A percentile compares a stretch with the other conserved stretches of the same genome.
These are phyloP conservation scores for Arachnopeziza araneosa DNA, from an alignment of 2,329 filamentous ascomycete genomes.

Conservation along the genomic window DNA sequence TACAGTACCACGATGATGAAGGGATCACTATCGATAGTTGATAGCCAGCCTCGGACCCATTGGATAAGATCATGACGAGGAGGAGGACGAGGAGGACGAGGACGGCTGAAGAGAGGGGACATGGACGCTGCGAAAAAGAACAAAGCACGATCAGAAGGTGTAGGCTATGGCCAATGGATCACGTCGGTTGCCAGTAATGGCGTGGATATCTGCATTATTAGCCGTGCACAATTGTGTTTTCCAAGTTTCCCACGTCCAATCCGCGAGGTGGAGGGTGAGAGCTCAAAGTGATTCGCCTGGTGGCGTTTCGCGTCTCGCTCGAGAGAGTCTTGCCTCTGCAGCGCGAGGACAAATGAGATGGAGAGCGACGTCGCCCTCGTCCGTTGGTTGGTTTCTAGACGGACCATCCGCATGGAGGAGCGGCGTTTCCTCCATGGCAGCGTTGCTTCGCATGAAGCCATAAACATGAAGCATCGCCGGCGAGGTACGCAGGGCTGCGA, in stretches of 20 bases:
- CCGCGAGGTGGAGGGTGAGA: slow-evolving; percentile 17
- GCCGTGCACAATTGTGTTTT: slow-evolving; percentile 13
- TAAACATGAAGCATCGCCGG: slow-evolving; percentile 9
- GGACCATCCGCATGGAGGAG: slow-evolving; percentile 17
- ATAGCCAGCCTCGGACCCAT: slow-evolving; percentile 6
- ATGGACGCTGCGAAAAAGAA: neutral
- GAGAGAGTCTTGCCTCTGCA: slow-evolving; percentile 7
- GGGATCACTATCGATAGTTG: slow-evolving; percentile 10
- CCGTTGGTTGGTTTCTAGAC: neutral
- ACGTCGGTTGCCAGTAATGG: slow-evolving; percentile 3
- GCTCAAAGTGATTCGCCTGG: slow-evolving; percentile 14
- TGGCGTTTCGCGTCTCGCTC: slow-evolving; percentile 26
- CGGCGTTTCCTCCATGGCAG: slow-evolving; percentile 7
- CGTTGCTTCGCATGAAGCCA: slow-evolving; percentile 16
- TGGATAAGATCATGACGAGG: neutral
- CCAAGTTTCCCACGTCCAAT: slow-evolving; percentile 12
- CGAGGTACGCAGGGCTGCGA: neutral
- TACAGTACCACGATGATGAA: neutral
- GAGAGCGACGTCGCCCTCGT: neutral
- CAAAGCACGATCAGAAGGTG: neutral
- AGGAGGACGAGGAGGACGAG: too few relatives aligned
- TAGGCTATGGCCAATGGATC: slow-evolving; percentile 5
- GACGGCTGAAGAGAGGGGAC: neutral
- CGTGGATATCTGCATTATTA: slow-evolving; percentile 15
- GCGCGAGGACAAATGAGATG: slow-evolving; percentile 14